Evolutionary conservation across 2,329 filamentous ascomycete species (phyloP).

Genomic region (Lasiodiplodia theobromae): DNA sequence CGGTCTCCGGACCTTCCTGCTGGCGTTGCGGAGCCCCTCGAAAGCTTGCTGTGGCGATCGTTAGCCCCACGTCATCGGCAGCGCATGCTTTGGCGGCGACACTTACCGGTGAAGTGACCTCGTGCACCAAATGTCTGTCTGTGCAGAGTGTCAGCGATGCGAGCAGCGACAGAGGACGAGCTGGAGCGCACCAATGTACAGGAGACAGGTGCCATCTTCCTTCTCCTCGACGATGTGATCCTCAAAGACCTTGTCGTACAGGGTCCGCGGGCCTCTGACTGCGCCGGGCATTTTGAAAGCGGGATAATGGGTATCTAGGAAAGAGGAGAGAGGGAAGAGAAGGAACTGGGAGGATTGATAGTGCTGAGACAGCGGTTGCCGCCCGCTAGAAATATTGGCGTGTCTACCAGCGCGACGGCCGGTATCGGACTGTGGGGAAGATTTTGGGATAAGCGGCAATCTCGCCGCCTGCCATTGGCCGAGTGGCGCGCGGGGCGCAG

Average conservation of each 20-base stretch:
- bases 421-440: slow-evolving; percentile 28
- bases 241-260: slow-evolving; percentile 98
- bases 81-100: background rate
- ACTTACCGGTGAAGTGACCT: slow-evolving; percentile 93
- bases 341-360: slow-evolving; percentile 15
- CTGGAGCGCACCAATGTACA: slow-evolving; percentile 81
- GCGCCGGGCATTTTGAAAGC: slow-evolving; percentile 73
- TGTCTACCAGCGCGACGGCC: slow-evolving; percentile 13
- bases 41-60: slow-evolving; percentile 79
- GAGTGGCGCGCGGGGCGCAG: slow-evolving; percentile 4
- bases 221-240: slow-evolving; percentile 95
- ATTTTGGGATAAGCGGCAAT: slow-evolving; percentile 27
- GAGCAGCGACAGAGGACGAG: slow-evolving; percentile 4
- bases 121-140: slow-evolving; percentile 96
- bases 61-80: slow-evolving; percentile 15
- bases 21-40: slow-evolving; percentile 90
- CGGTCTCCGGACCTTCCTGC: slow-evolving; percentile 85
- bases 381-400: slow-evolving; percentile 29
- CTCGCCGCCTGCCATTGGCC: slow-evolving; percentile 24
- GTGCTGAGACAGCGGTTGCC: slow-evolving; percentile 19
- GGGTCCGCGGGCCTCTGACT: slow-evolving; percentile 76
- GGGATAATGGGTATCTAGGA: slow-evolving; percentile 32
- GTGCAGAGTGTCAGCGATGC: slow-evolving; percentile 38
- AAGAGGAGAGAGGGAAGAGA: slow-evolving; percentile 29
- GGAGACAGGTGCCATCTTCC: slow-evolving; percentile 87